Base-by-base conservation (phyloP, 306 rosid species). In the Cucurbita maxima region DNA sequence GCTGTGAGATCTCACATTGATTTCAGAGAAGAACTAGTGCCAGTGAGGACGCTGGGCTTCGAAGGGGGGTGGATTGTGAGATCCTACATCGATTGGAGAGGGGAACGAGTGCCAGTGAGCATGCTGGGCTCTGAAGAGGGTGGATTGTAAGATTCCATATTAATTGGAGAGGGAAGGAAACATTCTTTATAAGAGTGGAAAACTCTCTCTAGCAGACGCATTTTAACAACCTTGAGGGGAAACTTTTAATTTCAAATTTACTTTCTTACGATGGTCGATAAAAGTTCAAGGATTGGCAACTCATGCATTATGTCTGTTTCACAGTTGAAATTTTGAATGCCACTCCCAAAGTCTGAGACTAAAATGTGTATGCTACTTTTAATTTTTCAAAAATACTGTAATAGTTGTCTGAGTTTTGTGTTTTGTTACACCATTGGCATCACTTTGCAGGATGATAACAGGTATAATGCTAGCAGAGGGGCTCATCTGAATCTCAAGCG, bases 401-500 rank as follows among this genome's bases (percentile, higher is more conserved):
- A 25, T 25, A 25, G 3, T 8, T 4, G 57, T 69, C 7, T 50
- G 13, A 25, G 7, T 16, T 37, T 5, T 40, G 56, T 36, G 55
- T 38, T 58, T 58, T 74, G 69, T 25, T 25, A 74, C 57, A 19
- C 62, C 8, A 44, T 8, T 74, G 58, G 69, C 57, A 45, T 74
- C 55, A 25, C 57, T 50, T 76, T 63, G 72, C 91, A 95, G 99
- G 99, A 95, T 75, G 96, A 95, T n/a, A 95, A 95, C 87, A 95
- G 99, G 85, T 95, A 95, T 18, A 95, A 95, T 84, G 95, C 96
- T 43, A 95, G 99, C 82, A 87, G 99, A 83, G 99, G 99, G 61
- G 99, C 99, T n/a, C 99, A 95, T 83, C 78, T 95, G 75, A 95
- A 89, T 86, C 96, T 95, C 77, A 95, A 95, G 78, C 96, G 99